Percentiles rank a stretch among this genome's conserved stretches.
phyloP scores from a whole-genome alignment of 768 basidiomycete species.

The Sporobolomyces pararoseus region DNA sequence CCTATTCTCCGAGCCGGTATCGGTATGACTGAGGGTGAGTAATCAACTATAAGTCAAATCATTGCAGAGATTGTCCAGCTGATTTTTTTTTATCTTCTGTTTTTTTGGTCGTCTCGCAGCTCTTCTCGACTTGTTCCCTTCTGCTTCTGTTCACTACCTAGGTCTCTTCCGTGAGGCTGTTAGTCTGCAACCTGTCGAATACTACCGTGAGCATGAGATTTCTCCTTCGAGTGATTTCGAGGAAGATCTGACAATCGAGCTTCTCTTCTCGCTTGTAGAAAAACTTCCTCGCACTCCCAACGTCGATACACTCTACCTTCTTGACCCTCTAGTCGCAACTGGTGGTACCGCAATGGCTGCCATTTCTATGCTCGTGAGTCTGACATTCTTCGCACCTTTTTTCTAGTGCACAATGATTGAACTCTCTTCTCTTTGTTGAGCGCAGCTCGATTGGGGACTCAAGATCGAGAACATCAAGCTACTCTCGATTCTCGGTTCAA shows the following conservation, averaged over 20 bases:
- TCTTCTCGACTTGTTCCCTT: conserved; percentile 78
- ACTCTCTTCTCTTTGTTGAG: too few species aligned
- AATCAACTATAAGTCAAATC: background rate
- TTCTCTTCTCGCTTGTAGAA: background rate
- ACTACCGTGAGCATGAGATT: conserved; percentile 35
- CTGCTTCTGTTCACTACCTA: conserved; percentile 81
- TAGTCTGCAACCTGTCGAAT: conserved; percentile 43
- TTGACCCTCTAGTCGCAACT: conserved; percentile 91
- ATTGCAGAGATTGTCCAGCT: too few species aligned
- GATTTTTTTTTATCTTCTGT: too few species aligned
- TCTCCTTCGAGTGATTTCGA: too few species aligned
- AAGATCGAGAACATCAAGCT: conserved; percentile 71
- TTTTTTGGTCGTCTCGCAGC: too few species aligned
- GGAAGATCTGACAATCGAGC: too few species aligned
- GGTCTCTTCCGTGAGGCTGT: conserved; percentile 56
- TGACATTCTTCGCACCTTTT: background rate
- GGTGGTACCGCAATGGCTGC: conserved; percentile 89
- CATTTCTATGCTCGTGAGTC: conserved; percentile 65
- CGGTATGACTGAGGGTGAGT: conserved; percentile 71
- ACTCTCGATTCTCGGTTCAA: conserved; percentile 73
- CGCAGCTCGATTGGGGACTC: conserved; percentile 50
- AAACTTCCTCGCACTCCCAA: conserved; percentile 72
- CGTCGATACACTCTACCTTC: conserved; percentile 76
- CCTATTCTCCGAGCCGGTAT: conserved; percentile 90
- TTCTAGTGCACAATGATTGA: background rate